phyloP scores from a whole-genome alignment of 176 grass and related monocot genomes.

The Phragmites australis region DNA sequence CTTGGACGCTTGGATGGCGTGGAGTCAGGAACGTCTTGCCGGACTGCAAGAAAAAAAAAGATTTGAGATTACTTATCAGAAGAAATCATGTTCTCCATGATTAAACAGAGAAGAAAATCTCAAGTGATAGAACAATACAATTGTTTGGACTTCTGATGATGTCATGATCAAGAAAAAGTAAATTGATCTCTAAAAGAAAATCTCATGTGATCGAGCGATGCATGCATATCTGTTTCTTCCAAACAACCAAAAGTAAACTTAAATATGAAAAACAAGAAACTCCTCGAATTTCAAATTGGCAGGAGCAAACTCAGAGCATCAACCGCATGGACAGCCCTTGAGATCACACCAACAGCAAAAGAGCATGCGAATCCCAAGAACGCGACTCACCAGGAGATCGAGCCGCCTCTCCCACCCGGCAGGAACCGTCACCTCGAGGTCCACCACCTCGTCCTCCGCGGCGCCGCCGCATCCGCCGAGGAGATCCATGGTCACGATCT shows the following conservation, averaged over 20 bases:
- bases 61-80: neutral
- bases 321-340: neutral
- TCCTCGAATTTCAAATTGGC: neutral
- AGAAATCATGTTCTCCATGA: neutral
- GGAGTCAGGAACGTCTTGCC: constrained; percentile 56
- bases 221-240: neutral
- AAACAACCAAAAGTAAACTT: neutral
- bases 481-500: constrained; percentile 69
- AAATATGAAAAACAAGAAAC: neutral
- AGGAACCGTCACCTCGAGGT: constrained; percentile 56
- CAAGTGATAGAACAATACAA: neutral
- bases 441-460: constrained; percentile 36
- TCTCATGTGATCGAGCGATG: neutral
- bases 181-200: neutral
- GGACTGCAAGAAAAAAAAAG: constrained; percentile 36
- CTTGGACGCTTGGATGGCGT: constrained; percentile 4
- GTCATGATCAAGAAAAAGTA: no score
- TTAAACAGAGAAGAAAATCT: neutral
- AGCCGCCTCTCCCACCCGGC: constrained; percentile 55
- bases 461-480: constrained; percentile 34
- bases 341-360: neutral
- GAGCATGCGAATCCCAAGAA: neutral
- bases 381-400: constrained; percentile 47
- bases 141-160: no score
- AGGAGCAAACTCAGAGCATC: neutral